These are phyloP conservation scores for Phytophthora kernoviae DNA, from an alignment of 352 stramenopile genomes.

Conservation along the genomic window DNA sequence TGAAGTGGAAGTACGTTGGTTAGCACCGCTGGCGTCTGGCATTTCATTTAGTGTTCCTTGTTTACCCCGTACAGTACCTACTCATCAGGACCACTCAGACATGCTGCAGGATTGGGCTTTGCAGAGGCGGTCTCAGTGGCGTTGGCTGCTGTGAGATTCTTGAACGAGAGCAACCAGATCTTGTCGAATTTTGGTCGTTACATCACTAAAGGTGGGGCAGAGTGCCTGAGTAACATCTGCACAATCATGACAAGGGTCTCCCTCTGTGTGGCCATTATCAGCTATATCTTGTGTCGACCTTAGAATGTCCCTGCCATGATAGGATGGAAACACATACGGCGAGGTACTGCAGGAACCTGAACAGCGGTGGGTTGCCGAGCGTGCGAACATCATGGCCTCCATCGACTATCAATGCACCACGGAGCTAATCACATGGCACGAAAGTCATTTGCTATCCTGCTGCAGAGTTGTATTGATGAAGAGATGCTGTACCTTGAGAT, in stretches of 20 bases:
- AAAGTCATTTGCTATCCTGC: slow-evolving; percentile 46
- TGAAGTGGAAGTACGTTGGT: slow-evolving; percentile 75
- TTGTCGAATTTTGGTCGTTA: slow-evolving; percentile 48
- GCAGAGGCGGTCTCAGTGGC: slow-evolving; percentile 35
- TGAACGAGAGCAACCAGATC: slow-evolving; percentile 60
- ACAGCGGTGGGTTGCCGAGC: slow-evolving; percentile 66
- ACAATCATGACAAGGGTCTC: slow-evolving; percentile 43
- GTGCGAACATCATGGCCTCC: slow-evolving; percentile 68
- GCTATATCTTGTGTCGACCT: no score
- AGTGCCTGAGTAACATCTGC: slow-evolving; percentile 61
- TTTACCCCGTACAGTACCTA: slow-evolving; percentile 50
- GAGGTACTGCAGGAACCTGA: slow-evolving; percentile 62
- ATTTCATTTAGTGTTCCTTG: slow-evolving; percentile 44
- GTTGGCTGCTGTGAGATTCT: slow-evolving; percentile 48
- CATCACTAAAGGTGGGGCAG: slow-evolving; percentile 46
- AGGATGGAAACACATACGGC: slow-evolving; percentile 75
- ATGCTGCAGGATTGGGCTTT: slow-evolving; percentile 33
- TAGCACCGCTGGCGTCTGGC: slow-evolving; percentile 37
- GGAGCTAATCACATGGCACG: slow-evolving; percentile 40
- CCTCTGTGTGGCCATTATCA: slow-evolving; percentile 40
- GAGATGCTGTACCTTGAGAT: slow-evolving; percentile 56
- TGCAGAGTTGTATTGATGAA: slow-evolving; percentile 38
- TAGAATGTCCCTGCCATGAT: background rate
- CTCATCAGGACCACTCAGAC: slow-evolving; percentile 7
- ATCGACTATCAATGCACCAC: slow-evolving; percentile 55